These are phyloP conservation scores for Calendula officinalis DNA, from an alignment of 129 eudicot species.

Conservation along the genomic window DNA sequence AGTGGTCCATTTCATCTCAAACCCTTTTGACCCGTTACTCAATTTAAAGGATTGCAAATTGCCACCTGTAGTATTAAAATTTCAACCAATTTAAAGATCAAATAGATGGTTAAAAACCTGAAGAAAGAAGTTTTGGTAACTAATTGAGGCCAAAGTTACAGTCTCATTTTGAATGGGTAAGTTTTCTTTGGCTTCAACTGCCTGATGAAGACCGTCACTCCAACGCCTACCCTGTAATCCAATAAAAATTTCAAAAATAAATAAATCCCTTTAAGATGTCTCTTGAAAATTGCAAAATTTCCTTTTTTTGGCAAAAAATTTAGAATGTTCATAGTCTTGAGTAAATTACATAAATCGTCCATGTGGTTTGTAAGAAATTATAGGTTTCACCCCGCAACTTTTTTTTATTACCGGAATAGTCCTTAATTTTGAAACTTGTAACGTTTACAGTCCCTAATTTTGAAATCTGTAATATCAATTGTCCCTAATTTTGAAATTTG, in stretches of 20 bases:
- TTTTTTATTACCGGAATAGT: too few relatives aligned
- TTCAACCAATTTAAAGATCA: conserved; percentile 4
- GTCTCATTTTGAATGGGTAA: conserved; percentile 96
- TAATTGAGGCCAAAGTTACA: conserved; percentile 92
- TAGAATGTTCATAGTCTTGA: background rate
- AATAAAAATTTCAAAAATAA: background rate
- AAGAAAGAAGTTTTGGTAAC: conserved; percentile 98
- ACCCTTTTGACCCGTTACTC: background rate
- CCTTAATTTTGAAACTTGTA: too few relatives aligned
- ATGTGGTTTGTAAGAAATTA: too few relatives aligned
- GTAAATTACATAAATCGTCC: too few relatives aligned
- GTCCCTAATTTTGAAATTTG: too few relatives aligned
- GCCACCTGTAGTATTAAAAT: conserved; percentile 7
- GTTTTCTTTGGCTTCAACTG: conserved; percentile 99
- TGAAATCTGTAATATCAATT: too few relatives aligned
- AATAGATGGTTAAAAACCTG: conserved; percentile 54
- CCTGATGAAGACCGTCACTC: conserved; percentile 99
- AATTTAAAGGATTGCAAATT: background rate
- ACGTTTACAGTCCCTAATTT: too few relatives aligned
- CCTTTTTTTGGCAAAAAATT: background rate
- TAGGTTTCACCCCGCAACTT: too few relatives aligned
- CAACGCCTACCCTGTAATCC: conserved; percentile 89
- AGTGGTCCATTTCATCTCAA: too few relatives aligned
- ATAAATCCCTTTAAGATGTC: conserved; percentile 1
- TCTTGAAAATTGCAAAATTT: background rate